Percentiles rank a stretch among this genome's conserved stretches.
Evolutionary conservation across 805 yeast species (phyloP).

Genomic region (Zygotorulaspora florentina): DNA sequence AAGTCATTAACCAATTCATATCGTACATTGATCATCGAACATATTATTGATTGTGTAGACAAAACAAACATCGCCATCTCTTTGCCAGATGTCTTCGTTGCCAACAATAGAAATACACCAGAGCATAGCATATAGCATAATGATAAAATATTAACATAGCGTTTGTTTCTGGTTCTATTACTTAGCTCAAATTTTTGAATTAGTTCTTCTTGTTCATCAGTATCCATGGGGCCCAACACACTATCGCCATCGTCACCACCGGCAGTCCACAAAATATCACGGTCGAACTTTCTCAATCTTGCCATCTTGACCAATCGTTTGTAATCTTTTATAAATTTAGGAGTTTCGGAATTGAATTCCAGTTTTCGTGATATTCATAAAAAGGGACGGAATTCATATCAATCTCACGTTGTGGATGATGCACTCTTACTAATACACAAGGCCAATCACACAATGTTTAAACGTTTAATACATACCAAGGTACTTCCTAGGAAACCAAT

Average conservation of each 20-base stretch:
- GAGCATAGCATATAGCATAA: constrained; percentile 22
- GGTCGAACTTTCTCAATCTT: constrained; percentile 22
- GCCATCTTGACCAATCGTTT: constrained; percentile 17
- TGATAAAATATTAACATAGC: constrained; percentile 19
- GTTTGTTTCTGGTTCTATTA: constrained; percentile 19
- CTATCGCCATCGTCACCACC: constrained; percentile 14
- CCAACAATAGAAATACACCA: constrained; percentile 23
- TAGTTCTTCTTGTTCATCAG: constrained; percentile 33
- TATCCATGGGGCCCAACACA: constrained; percentile 25
- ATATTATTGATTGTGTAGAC: constrained; percentile 25
- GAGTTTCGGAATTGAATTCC: too few species aligned
- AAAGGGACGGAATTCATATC: not conserved
- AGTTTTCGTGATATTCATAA: not conserved
- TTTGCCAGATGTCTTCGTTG: constrained; percentile 15
- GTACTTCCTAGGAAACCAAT: constrained; percentile 18
- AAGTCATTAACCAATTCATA: constrained; percentile 26
- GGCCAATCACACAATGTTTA: not conserved
- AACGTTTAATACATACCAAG: constrained; percentile 7
- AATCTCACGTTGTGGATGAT: not conserved
- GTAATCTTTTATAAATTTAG: too few species aligned
- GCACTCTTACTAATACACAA: not conserved
- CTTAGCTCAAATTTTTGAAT: constrained; percentile 25
- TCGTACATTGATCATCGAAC: constrained; percentile 26
- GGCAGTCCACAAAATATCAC: constrained; percentile 10
- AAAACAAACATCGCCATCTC: constrained; percentile 13